Evolutionary conservation across 441 rosid genomes (phyloP), one percentile per base, ranked within the genome.

Genomic region (Erysimum cheiri): DNA sequence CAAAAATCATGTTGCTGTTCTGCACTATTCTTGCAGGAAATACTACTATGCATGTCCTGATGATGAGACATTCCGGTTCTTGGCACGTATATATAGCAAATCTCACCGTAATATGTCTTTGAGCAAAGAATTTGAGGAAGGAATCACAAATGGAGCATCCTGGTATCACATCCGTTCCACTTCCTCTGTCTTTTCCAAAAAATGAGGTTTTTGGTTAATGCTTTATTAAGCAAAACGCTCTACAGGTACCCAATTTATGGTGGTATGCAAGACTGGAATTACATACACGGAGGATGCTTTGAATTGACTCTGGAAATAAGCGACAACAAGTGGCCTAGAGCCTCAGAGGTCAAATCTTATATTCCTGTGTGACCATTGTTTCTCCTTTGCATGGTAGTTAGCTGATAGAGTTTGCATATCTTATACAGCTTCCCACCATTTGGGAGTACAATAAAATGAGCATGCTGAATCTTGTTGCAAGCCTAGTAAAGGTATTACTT

Each of bases 261-360:
- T 57, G 99, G 94, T 78, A 94, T 92, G 99, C 99, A 94, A 80
- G 99, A 92, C 71, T 94, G 97, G 97, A 94, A 94, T 77, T 92
- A 94, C 77, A 87, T 94, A 73, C 80, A 92, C 80, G 99, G 88
- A 67, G 93, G 87, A 57, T 94, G 99, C 83, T 87, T 94, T 65
- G 99, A 94, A 76, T 81, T 94, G 84, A 94, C 99, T 19, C 78
- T 94, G 83, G 98, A 94, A 84, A 78, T 92, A 36, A 90, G 99
- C 54, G 97, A 94, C 69, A 74, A 87, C 80, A 92, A 94, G 76
- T 94, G 98, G 99, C 99, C 98, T 76, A 81, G 62, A 58, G 92
- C 94, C 35, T 68, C 82, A 31, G 97, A 92, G 99, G 99, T 94
- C 47, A 59, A 31, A 29, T 70, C 64, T 44, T 58, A 28, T 49